Evolutionary conservation across 2,329 filamentous ascomycete genomes (phyloP), one percentile per base, ranked within the genome.

Genomic region (Aureobasidium sp.): DNA sequence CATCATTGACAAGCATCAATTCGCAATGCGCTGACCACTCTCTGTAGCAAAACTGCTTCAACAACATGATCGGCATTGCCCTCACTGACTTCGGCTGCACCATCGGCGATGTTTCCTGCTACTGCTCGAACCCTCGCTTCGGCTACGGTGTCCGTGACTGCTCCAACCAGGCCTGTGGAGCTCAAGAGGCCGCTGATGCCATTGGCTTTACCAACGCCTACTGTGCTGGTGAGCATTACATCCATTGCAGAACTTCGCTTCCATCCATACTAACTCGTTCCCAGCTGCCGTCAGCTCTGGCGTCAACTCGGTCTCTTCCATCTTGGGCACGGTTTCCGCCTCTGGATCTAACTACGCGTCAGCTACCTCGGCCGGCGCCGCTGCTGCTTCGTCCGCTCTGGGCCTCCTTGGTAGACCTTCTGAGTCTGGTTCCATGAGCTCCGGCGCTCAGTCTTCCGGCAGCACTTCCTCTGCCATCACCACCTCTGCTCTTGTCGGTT

Each of bases 131-230:
- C 60, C 66, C 66, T 44, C 63, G 70, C 63, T 75, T 74, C 65
- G 72, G 72, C 62, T 73, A 71, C 65, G 73, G 73, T 65, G 68
- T 75, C 32, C 72, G 73, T 58, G 73, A 75, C 65, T 75, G 73
- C 66, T 63, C 73, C 59, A 68, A 71, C 62, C 49, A 74, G 67
- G 69, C 71, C 50, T 75, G 73, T 67, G 25, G 42, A 6, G 62
- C 64, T 39, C 29, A 61, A 7, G 27, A 61, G 1, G 66, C 69
- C 21, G 71, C 71, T 25, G 51, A 68, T 48, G 58, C 66, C 16
- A 71, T 74, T 62, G 51, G 68, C 13, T 74, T 68, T 67, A 72
- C 72, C 59, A 65, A 65, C 39, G 63, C 64, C 37, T 74, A 72
- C 68, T 74, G 73, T 67, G 36, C 44, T 37, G 32, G 62, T 65